Base-by-base conservation (phyloP, 805 yeast species). In the Metschnikowia henanensis region DNA sequence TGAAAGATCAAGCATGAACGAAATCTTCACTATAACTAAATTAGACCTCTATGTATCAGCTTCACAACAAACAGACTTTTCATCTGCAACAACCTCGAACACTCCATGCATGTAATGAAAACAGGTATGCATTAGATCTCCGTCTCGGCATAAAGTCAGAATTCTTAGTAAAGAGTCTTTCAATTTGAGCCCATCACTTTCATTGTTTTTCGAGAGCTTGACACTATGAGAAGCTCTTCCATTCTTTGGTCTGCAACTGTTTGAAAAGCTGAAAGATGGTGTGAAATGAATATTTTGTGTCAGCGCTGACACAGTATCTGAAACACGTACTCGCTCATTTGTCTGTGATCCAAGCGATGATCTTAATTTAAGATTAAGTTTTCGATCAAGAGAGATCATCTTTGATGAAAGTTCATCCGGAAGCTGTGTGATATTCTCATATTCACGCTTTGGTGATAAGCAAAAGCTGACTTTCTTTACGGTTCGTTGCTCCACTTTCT, bases 61-160 rank as follows among this genome's bases (percentile, higher is more conserved):
- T 15, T 21, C 35, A 6, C 35, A 30, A 12, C 13, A 19, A 9
- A 9, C 16, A 16, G 9, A 5, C 17, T 15, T 19, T 25, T 18
- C 37, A 15, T 18, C 17, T 16, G 31, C n/a, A 13, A 32, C 1
- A 19, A 9, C 17, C 22, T 17, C n/a, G 19, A 39, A 31, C 6
- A 8, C n/a, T 18, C 36, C 42, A 8, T 23, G n/a, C 4, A 20
- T 39, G 32, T 32, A 32, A n/a, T 25, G 42, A 19, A 39, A 39
- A n/a, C 22, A 39, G 16, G 23, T 35, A n/a, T 35, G 32, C 22
- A 31, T 13, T 13, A 39, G 12, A 5, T 25, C 37, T 12, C 42
- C 42, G 20, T 19, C 18, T 25, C 28, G 17, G 13, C 42, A 13
- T 13, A 39, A 18, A 39, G 42, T 39, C 12, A 32, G 12, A 25